Evolutionary conservation across 1,284 basidiomycete genomes (phyloP), one percentile per base, ranked within the genome.

Genomic region (Meira miltonrushii): DNA sequence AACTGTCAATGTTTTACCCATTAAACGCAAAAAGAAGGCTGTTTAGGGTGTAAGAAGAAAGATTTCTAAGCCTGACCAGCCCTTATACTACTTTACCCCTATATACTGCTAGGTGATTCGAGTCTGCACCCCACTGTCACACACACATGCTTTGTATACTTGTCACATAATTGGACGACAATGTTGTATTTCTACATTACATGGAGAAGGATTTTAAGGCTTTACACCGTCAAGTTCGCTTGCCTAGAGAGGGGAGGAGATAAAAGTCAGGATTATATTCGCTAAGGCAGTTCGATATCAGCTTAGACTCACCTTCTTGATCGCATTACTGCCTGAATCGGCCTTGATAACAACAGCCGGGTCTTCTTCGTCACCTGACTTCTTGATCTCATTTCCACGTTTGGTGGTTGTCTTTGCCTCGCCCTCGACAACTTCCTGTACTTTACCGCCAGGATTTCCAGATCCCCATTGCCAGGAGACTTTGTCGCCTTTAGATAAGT

Each of bases 271-370:
- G n/a, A n/a, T n/a, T n/a, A n/a, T n/a, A n/a, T n/a, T n/a, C n/a
- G n/a, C n/a, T n/a, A n/a, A n/a, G n/a, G n/a, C n/a, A n/a, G n/a
- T n/a, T n/a, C n/a, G n/a, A n/a, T n/a, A n/a, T n/a, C n/a, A n/a
- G n/a, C n/a, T n/a, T n/a, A n/a, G 12, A 66, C 68, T 61, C 57
- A 71, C 70, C 17, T 59, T 68, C 58, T 72, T 72, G 25, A 69
- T 62, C 19, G 68, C 71, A 28, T 64, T 61, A 57, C 62, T 67
- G 1, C 61, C 68, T 17, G 56, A 62, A 2, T 37, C 21, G 0
- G 71, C 65, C 38, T 72, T 52, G 56, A 71, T 60, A 28, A 67
- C 54, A 21, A 72, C 62, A 5, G 65, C 67, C 1, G 71, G 69
- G 38, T 72, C 57, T 3, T 67, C 60, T 41, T 62, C 57, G 39